Conservation (phyloP, 1,139 yeast species). For the Yamadazyma sp. region DNA sequence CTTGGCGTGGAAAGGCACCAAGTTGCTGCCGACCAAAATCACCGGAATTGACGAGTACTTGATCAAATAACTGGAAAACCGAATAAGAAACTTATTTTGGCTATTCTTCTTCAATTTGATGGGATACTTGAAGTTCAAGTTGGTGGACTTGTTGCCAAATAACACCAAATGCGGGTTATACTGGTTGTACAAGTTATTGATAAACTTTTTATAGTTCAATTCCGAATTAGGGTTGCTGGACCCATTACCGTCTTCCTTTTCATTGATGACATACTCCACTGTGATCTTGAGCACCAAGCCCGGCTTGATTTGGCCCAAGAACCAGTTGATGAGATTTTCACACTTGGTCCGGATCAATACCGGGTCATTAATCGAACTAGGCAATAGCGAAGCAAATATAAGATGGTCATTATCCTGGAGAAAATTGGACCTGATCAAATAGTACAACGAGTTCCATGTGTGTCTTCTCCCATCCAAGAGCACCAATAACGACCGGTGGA, state of each 20-base stretch:
- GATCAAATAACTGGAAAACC: conserved; percentile 39
- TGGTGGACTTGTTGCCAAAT: conserved; percentile 40
- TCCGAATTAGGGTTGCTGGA: not conserved
- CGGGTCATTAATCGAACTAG: conserved; percentile 24
- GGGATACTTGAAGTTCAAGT: conserved; percentile 47
- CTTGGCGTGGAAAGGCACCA: no score
- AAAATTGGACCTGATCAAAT: conserved; percentile 25
- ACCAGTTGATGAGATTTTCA: conserved; percentile 39
- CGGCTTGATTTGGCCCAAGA: conserved; percentile 26
- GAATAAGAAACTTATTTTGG: conserved; percentile 27
- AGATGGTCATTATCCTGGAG: conserved; percentile 41
- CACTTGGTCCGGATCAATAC: conserved; percentile 35
- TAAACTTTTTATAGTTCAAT: conserved; percentile 30
- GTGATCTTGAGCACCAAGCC: conserved; percentile 48
- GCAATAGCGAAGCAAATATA: conserved; percentile 41
- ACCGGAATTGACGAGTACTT: conserved; percentile 45
- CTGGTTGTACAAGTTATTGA: conserved; percentile 37
- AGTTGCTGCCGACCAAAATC: conserved; percentile 28
- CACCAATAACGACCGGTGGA: conserved; percentile 34
- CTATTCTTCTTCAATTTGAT: conserved; percentile 24
- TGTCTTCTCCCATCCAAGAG: conserved; percentile 43
- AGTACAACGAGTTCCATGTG: conserved; percentile 46
- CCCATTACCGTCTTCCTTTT: not conserved
- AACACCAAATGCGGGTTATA: conserved; percentile 44
- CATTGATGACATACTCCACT: conserved; percentile 50